Evolutionary conservation across 2,329 filamentous ascomycete species (phyloP).

Genomic region (Beauveria medogensis): DNA sequence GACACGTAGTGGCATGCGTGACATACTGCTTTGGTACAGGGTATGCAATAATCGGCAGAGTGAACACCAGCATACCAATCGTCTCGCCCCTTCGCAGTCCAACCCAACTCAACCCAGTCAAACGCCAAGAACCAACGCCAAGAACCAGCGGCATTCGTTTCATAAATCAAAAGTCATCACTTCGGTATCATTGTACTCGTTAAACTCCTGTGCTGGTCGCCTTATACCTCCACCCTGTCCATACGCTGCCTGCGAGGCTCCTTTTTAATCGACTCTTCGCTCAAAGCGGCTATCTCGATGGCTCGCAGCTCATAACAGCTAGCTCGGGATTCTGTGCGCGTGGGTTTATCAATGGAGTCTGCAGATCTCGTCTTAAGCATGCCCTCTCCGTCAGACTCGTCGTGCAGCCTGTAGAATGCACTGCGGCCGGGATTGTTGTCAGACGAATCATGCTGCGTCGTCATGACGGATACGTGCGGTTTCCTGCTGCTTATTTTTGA

Average conservation of each 20-base stretch:
- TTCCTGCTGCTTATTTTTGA: constrained; percentile 8
- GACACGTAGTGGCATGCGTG: neutral
- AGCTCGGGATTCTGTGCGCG: neutral
- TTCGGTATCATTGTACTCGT: neutral
- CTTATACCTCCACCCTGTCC: neutral
- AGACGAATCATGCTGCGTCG: neutral
- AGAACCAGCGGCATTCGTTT: neutral
- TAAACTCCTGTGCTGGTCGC: neutral
- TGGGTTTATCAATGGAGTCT: neutral
- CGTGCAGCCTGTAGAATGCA: constrained; percentile 1
- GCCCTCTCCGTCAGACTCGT: constrained; percentile 1
- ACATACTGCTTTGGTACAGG: neutral
- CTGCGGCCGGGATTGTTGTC: neutral
- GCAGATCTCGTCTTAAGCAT: neutral
- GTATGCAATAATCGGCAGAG: neutral
- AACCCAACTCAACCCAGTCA: too few species aligned
- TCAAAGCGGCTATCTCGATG: neutral
- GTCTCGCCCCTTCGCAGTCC: neutral
- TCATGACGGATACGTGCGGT: neutral
- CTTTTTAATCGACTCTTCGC: neutral
- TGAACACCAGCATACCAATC: neutral
- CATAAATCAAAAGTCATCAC: neutral
- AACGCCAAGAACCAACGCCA: neutral
- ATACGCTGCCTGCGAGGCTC: neutral
- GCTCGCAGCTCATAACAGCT: constrained; percentile 6